These are phyloP conservation scores for Carex kokanica DNA, from an alignment of 176 grass and related monocot genomes.

Conservation along the genomic window DNA sequence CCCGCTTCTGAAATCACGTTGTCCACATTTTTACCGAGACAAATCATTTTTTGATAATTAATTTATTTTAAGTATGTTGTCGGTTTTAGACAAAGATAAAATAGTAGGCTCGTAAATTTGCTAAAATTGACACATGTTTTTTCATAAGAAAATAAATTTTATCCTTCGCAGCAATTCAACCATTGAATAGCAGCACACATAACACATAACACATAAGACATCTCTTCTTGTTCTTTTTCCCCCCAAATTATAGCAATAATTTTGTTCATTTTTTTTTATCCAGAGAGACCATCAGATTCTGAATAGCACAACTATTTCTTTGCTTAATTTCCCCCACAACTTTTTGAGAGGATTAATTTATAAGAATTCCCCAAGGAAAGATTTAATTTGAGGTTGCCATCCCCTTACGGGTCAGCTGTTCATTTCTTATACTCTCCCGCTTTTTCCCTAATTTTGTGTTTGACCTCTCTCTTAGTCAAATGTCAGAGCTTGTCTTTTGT, in stretches of 20 bases:
- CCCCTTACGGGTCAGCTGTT: background rate
- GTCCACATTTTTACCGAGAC: too few relatives aligned
- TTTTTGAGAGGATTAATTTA: background rate
- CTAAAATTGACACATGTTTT: background rate
- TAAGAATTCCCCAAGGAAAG: background rate
- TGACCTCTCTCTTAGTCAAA: slow-evolving; percentile 12
- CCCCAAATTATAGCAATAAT: background rate
- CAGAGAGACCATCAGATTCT: too few relatives aligned
- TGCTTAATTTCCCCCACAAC: background rate
- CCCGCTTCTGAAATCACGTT: too few relatives aligned
- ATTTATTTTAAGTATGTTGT: too few relatives aligned
- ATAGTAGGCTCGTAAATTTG: too few relatives aligned
- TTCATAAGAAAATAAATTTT: background rate
- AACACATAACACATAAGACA: too few relatives aligned
- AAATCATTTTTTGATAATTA: too few relatives aligned
- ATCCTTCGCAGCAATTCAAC: background rate
- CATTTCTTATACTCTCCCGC: background rate
- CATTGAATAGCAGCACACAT: background rate
- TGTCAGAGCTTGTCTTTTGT: slow-evolving; percentile 4
- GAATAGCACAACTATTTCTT: background rate
- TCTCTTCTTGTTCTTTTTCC: background rate
- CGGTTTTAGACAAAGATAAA: too few relatives aligned
- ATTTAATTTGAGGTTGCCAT: background rate
- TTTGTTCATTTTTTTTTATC: background rate
- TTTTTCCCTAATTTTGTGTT: background rate